Evolutionary conservation across 805 yeast genomes (phyloP).

Genomic region (Lipomyces chichibuensis): DNA sequence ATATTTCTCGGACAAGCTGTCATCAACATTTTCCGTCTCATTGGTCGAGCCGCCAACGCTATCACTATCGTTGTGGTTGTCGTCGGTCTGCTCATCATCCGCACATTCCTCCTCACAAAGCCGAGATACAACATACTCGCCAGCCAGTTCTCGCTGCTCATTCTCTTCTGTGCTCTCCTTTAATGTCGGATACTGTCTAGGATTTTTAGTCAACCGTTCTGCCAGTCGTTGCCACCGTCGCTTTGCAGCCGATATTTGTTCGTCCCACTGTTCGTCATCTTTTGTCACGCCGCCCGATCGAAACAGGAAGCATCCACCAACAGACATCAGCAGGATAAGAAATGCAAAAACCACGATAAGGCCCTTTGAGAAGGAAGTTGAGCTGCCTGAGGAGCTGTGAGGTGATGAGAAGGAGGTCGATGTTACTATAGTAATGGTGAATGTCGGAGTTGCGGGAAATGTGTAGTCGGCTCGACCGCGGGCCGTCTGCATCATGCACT

Average conservation of each 20-base stretch:
- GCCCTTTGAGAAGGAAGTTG: slow-evolving; percentile 13
- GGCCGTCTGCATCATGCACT: not conserved
- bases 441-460: not conserved
- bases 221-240: slow-evolving; percentile 3
- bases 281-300: slow-evolving; percentile 4
- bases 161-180: not conserved
- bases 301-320: slow-evolving; percentile 19
- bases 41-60: not conserved
- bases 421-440: not conserved
- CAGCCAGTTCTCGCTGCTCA: not conserved
- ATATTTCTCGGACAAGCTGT: not conserved
- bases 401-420: slow-evolving; percentile 5
- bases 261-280: slow-evolving; percentile 17
- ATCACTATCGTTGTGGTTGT: not conserved
- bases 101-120: not conserved
- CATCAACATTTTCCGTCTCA: not conserved
- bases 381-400: not conserved
- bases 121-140: not conserved
- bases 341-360: slow-evolving; percentile 28
- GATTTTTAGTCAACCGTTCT: not conserved
- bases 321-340: slow-evolving; percentile 11
- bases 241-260: slow-evolving; percentile 16
- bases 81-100: not conserved
- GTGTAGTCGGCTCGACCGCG: not conserved
- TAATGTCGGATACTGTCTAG: not conserved